phyloP scores from a whole-genome alignment of 2,329 filamentous ascomycete species.

The Calonectria crousiana region DNA sequence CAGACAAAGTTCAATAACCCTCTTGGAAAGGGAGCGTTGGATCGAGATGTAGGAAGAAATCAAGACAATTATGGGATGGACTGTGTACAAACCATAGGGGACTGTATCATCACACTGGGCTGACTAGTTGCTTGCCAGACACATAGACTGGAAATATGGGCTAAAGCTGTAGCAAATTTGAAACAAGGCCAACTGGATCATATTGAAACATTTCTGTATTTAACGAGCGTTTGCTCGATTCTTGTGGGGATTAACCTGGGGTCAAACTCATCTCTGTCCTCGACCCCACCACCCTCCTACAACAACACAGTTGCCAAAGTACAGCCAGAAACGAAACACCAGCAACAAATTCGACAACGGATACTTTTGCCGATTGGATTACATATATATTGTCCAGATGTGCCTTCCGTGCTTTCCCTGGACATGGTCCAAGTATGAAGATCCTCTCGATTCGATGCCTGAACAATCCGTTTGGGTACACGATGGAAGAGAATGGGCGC shows the following conservation, averaged over 20 bases:
- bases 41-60: not conserved
- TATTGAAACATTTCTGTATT: not conserved
- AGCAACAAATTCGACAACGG: not conserved
- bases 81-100: not conserved
- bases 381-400: constrained; percentile 54
- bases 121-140: not conserved
- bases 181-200: not conserved
- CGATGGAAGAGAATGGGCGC: constrained; percentile 50
- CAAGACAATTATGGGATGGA: not conserved
- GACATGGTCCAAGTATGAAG: constrained; percentile 62
- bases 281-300: constrained; percentile 6
- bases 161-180: not conserved
- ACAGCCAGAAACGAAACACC: not conserved
- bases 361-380: too few relatives aligned
- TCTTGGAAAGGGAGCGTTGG: not conserved
- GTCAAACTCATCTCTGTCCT: not conserved
- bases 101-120: not conserved
- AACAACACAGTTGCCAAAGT: constrained; percentile 2
- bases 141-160: not conserved
- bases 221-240: not conserved
- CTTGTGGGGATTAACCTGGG: not conserved
- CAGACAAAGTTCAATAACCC: not conserved
- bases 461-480: constrained; percentile 58
- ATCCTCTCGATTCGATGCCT: constrained; percentile 52
- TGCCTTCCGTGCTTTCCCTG: constrained; percentile 67